Percentiles rank a stretch among this genome's conserved stretches.
Conservation (phyloP, 345 rosid genomes). For the Leavenworthia alabamica region DNA sequence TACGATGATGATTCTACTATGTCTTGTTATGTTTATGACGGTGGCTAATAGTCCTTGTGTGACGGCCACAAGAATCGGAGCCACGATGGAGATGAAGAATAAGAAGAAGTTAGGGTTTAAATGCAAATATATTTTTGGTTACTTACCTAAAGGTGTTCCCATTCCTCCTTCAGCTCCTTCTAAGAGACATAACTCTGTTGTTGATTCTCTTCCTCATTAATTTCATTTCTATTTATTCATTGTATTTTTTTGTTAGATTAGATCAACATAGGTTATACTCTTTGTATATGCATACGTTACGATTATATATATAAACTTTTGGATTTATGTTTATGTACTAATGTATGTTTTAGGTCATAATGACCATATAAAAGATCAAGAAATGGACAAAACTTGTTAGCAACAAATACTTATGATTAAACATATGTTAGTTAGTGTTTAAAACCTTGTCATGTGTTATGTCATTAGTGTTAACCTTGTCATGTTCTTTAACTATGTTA, state of each 20-base stretch:
- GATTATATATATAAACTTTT: background rate
- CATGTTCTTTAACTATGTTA: too few relatives aligned
- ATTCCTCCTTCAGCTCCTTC: slow-evolving; percentile 90
- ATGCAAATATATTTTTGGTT: slow-evolving; percentile 46
- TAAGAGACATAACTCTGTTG: slow-evolving; percentile 55
- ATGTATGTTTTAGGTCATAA: background rate
- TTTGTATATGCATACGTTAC: slow-evolving; percentile 2
- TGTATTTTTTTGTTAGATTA: slow-evolving; percentile 11
- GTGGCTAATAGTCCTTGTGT: slow-evolving; percentile 25
- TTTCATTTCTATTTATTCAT: background rate
- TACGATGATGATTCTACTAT: slow-evolving; percentile 14
- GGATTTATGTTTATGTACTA: background rate
- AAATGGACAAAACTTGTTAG: background rate
- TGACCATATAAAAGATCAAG: background rate
- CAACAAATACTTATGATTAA: too few relatives aligned
- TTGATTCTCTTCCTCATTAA: slow-evolving; percentile 36
- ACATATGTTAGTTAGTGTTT: too few relatives aligned
- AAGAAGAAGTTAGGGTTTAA: slow-evolving; percentile 19
- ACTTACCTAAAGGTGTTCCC: slow-evolving; percentile 63
- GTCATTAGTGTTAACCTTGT: too few relatives aligned
- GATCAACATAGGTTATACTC: background rate
- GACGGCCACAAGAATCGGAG: slow-evolving; percentile 34
- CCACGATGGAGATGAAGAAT: slow-evolving; percentile 1
- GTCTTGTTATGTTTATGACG: slow-evolving; percentile 31
- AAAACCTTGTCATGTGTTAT: too few relatives aligned